Evolutionary conservation across 2,329 filamentous ascomycete species (phyloP).

Genomic region (Nothomitra cinnamomea): DNA sequence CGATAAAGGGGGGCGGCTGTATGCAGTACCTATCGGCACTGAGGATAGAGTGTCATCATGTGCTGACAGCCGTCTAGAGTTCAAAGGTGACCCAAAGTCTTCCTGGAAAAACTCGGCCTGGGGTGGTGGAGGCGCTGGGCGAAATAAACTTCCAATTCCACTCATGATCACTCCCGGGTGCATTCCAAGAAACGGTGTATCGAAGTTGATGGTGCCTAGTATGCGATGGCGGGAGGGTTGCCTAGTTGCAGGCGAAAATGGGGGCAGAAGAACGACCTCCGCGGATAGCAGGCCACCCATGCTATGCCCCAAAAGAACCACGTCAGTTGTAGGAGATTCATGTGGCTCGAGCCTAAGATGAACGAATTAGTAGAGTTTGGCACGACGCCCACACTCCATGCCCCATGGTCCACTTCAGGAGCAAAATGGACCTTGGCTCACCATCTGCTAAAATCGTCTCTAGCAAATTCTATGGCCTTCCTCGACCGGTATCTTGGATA

Average conservation of each 20-base stretch:
- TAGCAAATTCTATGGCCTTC: constrained; percentile 51
- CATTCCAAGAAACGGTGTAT: constrained; percentile 75
- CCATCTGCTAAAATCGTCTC: constrained; percentile 72
- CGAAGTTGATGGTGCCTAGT: constrained; percentile 64
- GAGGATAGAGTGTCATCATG: not conserved
- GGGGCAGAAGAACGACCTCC: constrained; percentile 51
- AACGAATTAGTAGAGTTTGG: constrained; percentile 2
- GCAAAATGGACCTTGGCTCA: constrained; percentile 17
- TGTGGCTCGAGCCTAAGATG: constrained; percentile 50
- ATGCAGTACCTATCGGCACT: not conserved
- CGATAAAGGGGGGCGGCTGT: not conserved
- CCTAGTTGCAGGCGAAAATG: constrained; percentile 15
- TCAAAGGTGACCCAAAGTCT: not conserved
- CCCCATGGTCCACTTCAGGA: not conserved
- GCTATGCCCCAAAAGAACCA: constrained; percentile 72
- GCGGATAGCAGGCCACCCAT: constrained; percentile 76
- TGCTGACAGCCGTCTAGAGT: not conserved
- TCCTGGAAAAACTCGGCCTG: not conserved
- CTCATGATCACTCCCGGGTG: constrained; percentile 77
- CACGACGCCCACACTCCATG: not conserved
- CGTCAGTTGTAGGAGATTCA: constrained; percentile 55
- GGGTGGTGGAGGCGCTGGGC: constrained; percentile 23
- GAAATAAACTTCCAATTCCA: constrained; percentile 64
- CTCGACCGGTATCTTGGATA: constrained; percentile 69
- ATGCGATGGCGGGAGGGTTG: constrained; percentile 52